These are phyloP conservation scores for Penicillium soppii DNA, from an alignment of 495 filamentous ascomycete genomes.

Conservation along the genomic window DNA sequence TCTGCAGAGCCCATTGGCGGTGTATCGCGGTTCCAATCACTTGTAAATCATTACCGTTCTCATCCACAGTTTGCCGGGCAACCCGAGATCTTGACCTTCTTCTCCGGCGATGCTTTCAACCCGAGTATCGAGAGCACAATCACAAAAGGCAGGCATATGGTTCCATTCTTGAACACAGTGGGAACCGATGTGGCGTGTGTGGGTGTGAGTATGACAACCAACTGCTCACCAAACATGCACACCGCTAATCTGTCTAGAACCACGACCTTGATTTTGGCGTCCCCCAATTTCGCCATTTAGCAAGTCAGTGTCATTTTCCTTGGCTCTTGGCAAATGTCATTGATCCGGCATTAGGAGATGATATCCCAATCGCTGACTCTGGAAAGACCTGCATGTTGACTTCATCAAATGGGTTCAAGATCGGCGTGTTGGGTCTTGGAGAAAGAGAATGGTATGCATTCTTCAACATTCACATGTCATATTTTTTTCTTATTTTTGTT, in stretches of 20 bases:
- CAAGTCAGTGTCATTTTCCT: slow-evolving; percentile 74
- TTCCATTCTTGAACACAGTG: slow-evolving; percentile 78
- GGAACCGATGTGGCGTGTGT: slow-evolving; percentile 74
- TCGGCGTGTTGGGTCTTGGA: slow-evolving; percentile 81
- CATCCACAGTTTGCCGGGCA: slow-evolving; percentile 57
- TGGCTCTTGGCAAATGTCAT: slow-evolving; percentile 87
- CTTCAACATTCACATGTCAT: neutral
- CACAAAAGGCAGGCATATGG: slow-evolving; percentile 88
- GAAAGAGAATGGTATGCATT: slow-evolving; percentile 63
- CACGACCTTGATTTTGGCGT: slow-evolving; percentile 96
- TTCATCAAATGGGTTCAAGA: slow-evolving; percentile 77
- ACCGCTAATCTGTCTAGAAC: slow-evolving; percentile 51
- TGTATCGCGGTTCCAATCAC: slow-evolving; percentile 72
- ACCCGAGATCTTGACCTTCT: slow-evolving; percentile 70
- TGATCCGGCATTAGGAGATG: slow-evolving; percentile 71
- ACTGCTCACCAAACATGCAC: slow-evolving; percentile 1
- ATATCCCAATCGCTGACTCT: slow-evolving; percentile 67
- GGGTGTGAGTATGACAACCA: slow-evolving; percentile 56
- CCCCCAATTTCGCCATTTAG: slow-evolving; percentile 69
- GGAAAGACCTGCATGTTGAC: slow-evolving; percentile 69
- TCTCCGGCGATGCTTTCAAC: slow-evolving; percentile 92
- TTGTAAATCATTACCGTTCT: slow-evolving; percentile 69
- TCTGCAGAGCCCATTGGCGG: slow-evolving; percentile 82
- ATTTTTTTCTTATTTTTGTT: neutral
- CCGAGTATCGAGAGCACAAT: slow-evolving; percentile 82